Base-by-base conservation (phyloP, 441 rosid genomes). In the Arabidopsis lyrata region DNA sequence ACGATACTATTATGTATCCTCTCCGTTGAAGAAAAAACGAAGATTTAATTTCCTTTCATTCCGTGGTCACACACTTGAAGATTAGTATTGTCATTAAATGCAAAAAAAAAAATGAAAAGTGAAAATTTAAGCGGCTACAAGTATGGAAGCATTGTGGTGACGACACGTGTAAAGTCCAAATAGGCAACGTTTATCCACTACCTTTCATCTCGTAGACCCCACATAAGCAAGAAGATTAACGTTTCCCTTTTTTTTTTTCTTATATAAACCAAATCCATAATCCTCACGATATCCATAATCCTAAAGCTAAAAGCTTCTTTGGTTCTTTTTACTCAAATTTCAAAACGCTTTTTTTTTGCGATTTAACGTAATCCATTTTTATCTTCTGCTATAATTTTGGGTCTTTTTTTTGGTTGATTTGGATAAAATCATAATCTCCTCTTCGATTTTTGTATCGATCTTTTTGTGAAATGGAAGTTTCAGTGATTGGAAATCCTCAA, bases 401-500 rank as follows among this genome's bases (percentile, higher is more conserved):
- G 39, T 34, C 14, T n/a, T 48, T 24, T 18, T 24, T 36, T 22
- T 15, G 15, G 72, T 54, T 2, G 41, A 22, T 18, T 20, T 1
- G 35, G 34, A 70, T 20, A 55, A 42, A 12, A 7, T 47, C 29
- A 32, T 18, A 16, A 24, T 20, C 22, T 52, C 6, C 47, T 22
- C 38, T 1, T 58, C 61, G 22, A 6, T 70, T 55, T 34, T 16
- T 32, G 34, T 32, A 8, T 48, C 70, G 4, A 0, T 6, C 3
- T 39, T 47, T 59, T 18, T 31, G 29, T 8, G 8, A 13, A 61
- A 91, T 91, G 95, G 96, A 93, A 82, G 82, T 88, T 14, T 86
- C 95, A 8, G 83, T 86, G 70, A 85, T 87, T n/a, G 85, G 87
- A 3, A 83, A 76, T 45, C 75, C 94, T 32, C 91, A 83, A 82